These are phyloP conservation scores for Mortierella sp. DNA, from an alignment of 371 early-diverging fungal genomes.

Conservation along the genomic window DNA sequence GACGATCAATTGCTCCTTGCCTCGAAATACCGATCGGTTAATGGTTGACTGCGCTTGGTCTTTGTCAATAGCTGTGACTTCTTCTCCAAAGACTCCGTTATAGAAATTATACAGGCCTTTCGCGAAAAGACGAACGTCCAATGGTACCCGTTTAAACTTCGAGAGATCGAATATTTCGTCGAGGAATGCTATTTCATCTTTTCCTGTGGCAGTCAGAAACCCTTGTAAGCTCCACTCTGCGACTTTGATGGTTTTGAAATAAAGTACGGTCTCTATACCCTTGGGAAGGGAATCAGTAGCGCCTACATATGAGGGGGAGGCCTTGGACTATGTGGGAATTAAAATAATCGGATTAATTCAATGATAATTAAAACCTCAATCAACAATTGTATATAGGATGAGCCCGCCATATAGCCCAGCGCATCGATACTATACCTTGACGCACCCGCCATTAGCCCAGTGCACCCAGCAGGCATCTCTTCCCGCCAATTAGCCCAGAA, in stretches of 20 bases:
- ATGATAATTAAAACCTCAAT: constrained; percentile 5
- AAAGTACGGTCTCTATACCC: constrained; percentile 3
- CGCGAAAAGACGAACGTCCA: constrained; percentile 23
- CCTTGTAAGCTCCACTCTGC: constrained; percentile 32
- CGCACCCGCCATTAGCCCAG: constrained; percentile 32
- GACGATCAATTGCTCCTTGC: constrained; percentile 26
- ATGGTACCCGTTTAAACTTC: constrained; percentile 15
- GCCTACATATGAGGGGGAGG: constrained; percentile 26
- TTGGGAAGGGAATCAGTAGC: constrained; percentile 15
- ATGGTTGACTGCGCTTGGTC: constrained; percentile 9
- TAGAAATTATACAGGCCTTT: constrained; percentile 25
- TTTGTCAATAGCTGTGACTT: constrained; percentile 25
- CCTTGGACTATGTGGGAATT: constrained; percentile 5
- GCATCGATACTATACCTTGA: constrained; percentile 20
- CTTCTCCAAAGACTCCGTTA: constrained; percentile 19
- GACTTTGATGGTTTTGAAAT: constrained; percentile 34
- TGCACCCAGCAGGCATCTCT: constrained; percentile 33
- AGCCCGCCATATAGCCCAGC: constrained; percentile 24
- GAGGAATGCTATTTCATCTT: constrained; percentile 13
- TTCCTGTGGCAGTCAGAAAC: constrained; percentile 21
- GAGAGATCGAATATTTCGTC: constrained; percentile 13
- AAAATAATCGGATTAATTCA: constrained; percentile 18
- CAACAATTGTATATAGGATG: constrained; percentile 1
- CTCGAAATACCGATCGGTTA: constrained; percentile 19
- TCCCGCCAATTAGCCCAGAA: constrained; percentile 30